Evolutionary conservation across 2,329 filamentous ascomycete genomes (phyloP).

Genomic region (Botrytis paeoniae): DNA sequence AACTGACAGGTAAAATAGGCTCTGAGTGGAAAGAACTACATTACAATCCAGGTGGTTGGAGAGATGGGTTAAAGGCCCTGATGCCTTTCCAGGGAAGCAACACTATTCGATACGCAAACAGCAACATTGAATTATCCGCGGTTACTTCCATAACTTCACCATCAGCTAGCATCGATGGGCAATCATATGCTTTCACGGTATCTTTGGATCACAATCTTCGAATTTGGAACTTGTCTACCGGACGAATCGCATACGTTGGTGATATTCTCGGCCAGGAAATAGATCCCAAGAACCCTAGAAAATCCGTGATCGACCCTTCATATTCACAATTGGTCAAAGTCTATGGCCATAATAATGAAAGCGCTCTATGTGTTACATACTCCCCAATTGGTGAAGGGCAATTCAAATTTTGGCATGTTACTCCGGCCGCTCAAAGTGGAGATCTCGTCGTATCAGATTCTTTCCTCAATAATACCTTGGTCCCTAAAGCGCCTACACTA

Average conservation of each 20-base stretch:
- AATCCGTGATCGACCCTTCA: slow-evolving; percentile 74
- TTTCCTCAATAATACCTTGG: slow-evolving; percentile 64
- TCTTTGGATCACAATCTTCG: slow-evolving; percentile 86
- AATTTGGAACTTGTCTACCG: slow-evolving; percentile 84
- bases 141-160: slow-evolving; percentile 59
- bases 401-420: slow-evolving; percentile 90
- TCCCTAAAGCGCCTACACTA: slow-evolving; percentile 66
- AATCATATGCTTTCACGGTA: slow-evolving; percentile 69
- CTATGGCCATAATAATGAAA: slow-evolving; percentile 55
- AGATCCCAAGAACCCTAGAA: slow-evolving; percentile 65
- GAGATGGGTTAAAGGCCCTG: slow-evolving; percentile 62
- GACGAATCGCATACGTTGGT: slow-evolving; percentile 70
- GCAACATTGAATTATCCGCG: slow-evolving; percentile 64
- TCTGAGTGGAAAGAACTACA: slow-evolving; percentile 66
- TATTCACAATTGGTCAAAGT: slow-evolving; percentile 75
- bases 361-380: slow-evolving; percentile 69
- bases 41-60: slow-evolving; percentile 72
- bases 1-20: slow-evolving; percentile 29
- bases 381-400: slow-evolving; percentile 83
- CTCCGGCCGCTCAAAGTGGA: slow-evolving; percentile 55
- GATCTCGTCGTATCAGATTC: slow-evolving; percentile 66
- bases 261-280: slow-evolving; percentile 71
- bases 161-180: slow-evolving; percentile 46
- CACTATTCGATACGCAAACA: slow-evolving; percentile 60
- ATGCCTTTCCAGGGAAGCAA: slow-evolving; percentile 64